Base-by-base conservation (phyloP, 306 rosid species). In the Glycine latifolia region DNA sequence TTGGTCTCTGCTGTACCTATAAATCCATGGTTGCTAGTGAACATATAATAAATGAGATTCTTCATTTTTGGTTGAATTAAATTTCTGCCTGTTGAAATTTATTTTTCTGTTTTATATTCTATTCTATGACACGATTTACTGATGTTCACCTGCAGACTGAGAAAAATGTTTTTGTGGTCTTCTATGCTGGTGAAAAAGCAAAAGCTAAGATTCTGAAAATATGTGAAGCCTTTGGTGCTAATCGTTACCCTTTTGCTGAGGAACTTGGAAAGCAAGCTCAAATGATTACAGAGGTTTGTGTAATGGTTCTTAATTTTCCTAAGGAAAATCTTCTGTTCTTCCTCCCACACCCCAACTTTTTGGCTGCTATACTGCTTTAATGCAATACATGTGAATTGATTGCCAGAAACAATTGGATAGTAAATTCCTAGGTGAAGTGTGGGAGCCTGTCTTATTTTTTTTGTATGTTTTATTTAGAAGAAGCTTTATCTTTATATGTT, bases 151-250 rank as follows among this genome's bases (percentile, higher is more conserved):
- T 79, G 77, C 94, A 95, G 99, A 76, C 90, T 71, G 99, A 95
- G 86, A 95, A 95, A 89, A 95, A 95, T 87, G 99, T 95, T 72
- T 95, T 95, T 89, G 89, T 90, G 50, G 91, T 90, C 84, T 93
- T 95, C 89, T 93, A 90, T 72, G 92, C 98, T 15, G 97, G 96
- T 63, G 99, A 93, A 90, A 93, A 89, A 89, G 92, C 87, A 75
- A 93, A 88, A 89, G 84, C 85, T 84, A 95, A 95, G 86, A 88
- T 95, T 87, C 96, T 95, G 77, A 95, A 95, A 87, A 93, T 95
- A 83, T 95, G 99, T 76, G 98, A 95, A 10, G 99, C 99, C 47
- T 95, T 95, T 87, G 94, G 96, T 67, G 99, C 99, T 48, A 93
- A 93, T 88, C 99, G 99, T 50, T 95, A 95, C 85, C 91, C 99